Conservation (phyloP, 2,329 filamentous ascomycete species). For the Malbranchea cinnamomea region DNA sequence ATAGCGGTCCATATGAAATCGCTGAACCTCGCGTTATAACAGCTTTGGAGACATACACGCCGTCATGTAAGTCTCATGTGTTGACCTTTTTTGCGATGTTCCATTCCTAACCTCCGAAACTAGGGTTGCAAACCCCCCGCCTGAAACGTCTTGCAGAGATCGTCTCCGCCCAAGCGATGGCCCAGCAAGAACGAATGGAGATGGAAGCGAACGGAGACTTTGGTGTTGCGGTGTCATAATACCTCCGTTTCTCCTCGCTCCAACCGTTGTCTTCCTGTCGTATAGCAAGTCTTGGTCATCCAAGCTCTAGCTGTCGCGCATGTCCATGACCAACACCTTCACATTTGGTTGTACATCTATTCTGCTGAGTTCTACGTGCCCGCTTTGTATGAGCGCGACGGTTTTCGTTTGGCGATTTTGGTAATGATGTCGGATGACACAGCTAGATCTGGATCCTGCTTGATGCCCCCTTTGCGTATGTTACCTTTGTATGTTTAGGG, state of each 20-base stretch:
- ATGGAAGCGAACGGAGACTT: constrained; percentile 16
- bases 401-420: not conserved
- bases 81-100: no score
- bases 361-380: constrained; percentile 2
- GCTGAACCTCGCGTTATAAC: constrained; percentile 93
- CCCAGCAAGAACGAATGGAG: constrained; percentile 79
- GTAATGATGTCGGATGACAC: constrained; percentile 3
- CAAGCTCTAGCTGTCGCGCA: no score
- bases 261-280: not conserved
- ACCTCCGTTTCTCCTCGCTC: constrained; percentile 2
- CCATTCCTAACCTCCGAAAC: no score
- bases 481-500: no score
- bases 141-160: constrained; percentile 96
- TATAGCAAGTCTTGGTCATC: not conserved
- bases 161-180: constrained; percentile 88
- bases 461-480: no score
- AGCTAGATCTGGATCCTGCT: no score
- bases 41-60: constrained; percentile 92
- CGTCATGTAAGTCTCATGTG: constrained; percentile 65
- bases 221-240: constrained; percentile 8
- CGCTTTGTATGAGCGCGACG: constrained; percentile 5
- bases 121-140: constrained; percentile 89
- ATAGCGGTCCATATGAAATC: constrained; percentile 96
- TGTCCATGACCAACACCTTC: not conserved
- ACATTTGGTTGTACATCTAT: constrained; percentile 6